Base-by-base conservation (phyloP, 768 basidiomycete genomes). In the Lactifluus piperatus region DNA sequence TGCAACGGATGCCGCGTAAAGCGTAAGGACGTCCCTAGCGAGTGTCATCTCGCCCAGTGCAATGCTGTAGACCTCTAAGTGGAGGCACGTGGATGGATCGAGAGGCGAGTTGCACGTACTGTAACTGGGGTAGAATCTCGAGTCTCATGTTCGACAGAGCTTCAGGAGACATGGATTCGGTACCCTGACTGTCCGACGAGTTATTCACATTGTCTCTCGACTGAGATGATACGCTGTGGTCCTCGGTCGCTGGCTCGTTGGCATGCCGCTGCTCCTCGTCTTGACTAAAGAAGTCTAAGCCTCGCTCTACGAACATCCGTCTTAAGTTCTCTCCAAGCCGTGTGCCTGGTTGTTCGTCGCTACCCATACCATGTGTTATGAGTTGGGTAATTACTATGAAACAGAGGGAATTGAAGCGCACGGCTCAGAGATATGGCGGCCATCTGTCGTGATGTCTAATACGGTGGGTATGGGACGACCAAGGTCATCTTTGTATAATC, bases 41-140 rank as follows among this genome's bases (percentile, higher is more conserved):
- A 85, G 83, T 7, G 81, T 78, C 80, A 92, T 86, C 71, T 93
- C 91, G 56, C 88, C 88, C 48, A 84, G 72, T 27, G 89, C 87
- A 60, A 84, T 79, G 62, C 88, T 90, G 62, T 49, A 30, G 13
- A 50, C 26, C 24, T 36, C 49, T 60, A 26, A 60, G 54, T 8
- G 20, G 22, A 45, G 4, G 27, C 9, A 24, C n/a, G 32, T 11
- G 16, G 43, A 50, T 11, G 16, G 43, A 50, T 44, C 43, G 37
- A 20, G 22, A 10, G 30, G 37, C 27, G 46, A 22, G 22, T 45
- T 11, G 36, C 46, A 79, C 90, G 70, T 71, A 91, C 90, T 80
- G 81, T 49, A 93, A 75, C 59, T 87, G 86, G 10, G 83, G 83
- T 26, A 84, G 54, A 14, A 91, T 79, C 59, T 88, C 86, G 65